Evolutionary conservation across 306 rosid genomes (phyloP).

Genomic region (Acacia melanoxylon): DNA sequence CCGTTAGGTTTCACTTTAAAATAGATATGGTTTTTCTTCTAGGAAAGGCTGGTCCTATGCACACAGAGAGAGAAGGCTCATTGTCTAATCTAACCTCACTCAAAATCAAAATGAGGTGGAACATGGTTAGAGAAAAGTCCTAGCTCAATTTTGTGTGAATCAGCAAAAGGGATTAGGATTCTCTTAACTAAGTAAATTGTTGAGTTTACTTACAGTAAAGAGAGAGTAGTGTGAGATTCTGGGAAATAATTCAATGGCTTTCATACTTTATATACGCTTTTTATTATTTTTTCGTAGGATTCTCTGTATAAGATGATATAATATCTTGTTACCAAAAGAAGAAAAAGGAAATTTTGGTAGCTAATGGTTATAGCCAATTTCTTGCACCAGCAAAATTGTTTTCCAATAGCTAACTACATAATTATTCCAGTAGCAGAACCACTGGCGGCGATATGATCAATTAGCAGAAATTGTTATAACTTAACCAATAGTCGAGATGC

Average conservation of each 20-base stretch:
- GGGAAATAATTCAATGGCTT: neutral
- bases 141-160: conserved; percentile 33
- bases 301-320: neutral
- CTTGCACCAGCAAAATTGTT: neutral
- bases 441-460: too few relatives aligned
- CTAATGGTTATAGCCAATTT: neutral
- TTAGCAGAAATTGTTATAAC: too few relatives aligned
- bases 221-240: neutral
- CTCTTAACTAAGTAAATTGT: neutral
- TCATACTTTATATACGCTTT: neutral
- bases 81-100: neutral
- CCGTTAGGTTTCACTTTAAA: neutral
- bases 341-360: neutral
- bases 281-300: neutral
- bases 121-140: conserved; percentile 13
- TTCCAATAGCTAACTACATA: too few relatives aligned
- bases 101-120: neutral
- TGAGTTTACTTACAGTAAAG: neutral
- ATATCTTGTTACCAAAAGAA: neutral
- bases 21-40: neutral
- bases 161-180: neutral
- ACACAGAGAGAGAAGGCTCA: neutral
- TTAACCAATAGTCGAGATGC: too few relatives aligned
- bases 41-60: neutral
- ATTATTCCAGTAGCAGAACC: too few relatives aligned